Evolutionary conservation across 1,284 basidiomycete species (phyloP), one percentile per base, ranked within the genome.

Genomic region (Ceratobasidium sp.): DNA sequence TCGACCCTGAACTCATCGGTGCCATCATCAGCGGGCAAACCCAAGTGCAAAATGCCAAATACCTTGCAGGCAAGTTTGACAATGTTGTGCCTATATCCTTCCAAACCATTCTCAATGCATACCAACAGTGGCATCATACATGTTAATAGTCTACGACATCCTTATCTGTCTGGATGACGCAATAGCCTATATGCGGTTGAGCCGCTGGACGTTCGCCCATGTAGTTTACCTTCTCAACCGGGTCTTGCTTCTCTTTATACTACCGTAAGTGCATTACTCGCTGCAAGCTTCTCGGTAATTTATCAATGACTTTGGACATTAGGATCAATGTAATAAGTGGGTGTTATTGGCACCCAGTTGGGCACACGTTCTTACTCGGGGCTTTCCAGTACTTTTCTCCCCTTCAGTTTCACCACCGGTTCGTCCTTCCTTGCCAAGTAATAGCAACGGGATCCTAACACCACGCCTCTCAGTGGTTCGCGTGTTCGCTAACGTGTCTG

Each of bases 231-330:
- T 46, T 31, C 43, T 69, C n/a, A 69, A 69, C 43, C 66, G 66
- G 27, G 6, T 29, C 24, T 14, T 31, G 1, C 66, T 53, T 24
- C n/a, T 58, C n/a, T 29, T 43, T 7, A 24, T 69, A 9, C 16
- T 69, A 19, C 24, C 37, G 66, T 69, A 58, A 54, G 66, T 43
- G n/a, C n/a, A n/a, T n/a, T n/a, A n/a, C n/a, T n/a, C n/a, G n/a
- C n/a, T n/a, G n/a, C n/a, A n/a, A n/a, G n/a, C n/a, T n/a, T n/a
- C n/a, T n/a, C n/a, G n/a, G n/a, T n/a, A n/a, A n/a, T n/a, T n/a
- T n/a, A n/a, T n/a, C n/a, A n/a, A n/a, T n/a, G n/a, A n/a, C 14
- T 56, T 2, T n/a, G 19, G 14, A 9, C 41, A 7, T 11, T 11
- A 61, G 58, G 4, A 34, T 61, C 19, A 61, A 61, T 19, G 37